These are phyloP conservation scores for Cyclanthera cordifolia DNA, from an alignment of 306 rosid species.

Conservation along the genomic window DNA sequence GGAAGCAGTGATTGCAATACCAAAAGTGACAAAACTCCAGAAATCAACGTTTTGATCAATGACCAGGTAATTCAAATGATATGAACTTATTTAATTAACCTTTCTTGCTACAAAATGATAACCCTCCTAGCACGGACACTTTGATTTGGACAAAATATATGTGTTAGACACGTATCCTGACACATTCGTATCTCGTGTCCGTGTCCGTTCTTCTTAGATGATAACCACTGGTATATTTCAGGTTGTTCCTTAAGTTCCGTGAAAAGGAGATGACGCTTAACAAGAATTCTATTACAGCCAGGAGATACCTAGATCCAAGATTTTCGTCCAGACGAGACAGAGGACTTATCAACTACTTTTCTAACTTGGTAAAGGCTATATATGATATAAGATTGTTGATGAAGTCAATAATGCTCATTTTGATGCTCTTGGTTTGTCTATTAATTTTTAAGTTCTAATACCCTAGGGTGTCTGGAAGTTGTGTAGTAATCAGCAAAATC, in stretches of 20 bases:
- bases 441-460: not conserved
- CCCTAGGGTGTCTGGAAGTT: not conserved
- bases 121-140: too few relatives aligned
- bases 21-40: slow-evolving; percentile 23
- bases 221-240: slow-evolving; percentile 9
- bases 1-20: slow-evolving; percentile 7
- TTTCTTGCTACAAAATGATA: not conserved
- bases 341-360: not conserved
- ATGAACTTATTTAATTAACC: not conserved
- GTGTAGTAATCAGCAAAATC: not conserved
- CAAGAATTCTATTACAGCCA: slow-evolving; percentile 17
- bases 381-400: not conserved
- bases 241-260: slow-evolving; percentile 34
- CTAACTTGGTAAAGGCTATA: not conserved
- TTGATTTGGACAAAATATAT: too few relatives aligned
- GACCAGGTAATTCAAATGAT: slow-evolving; percentile 36
- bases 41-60: slow-evolving; percentile 17
- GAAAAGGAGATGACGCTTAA: slow-evolving; percentile 19
- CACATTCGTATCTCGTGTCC: too few relatives aligned
- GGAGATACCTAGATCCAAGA: slow-evolving; percentile 14
- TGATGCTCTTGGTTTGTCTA: not conserved
- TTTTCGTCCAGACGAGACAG: not conserved
- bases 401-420: not conserved
- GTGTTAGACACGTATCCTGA: too few relatives aligned
- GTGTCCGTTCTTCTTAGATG: too few relatives aligned